phyloP scores from a whole-genome alignment of 1,284 basidiomycete genomes.

The Earliella scabrosa region DNA sequence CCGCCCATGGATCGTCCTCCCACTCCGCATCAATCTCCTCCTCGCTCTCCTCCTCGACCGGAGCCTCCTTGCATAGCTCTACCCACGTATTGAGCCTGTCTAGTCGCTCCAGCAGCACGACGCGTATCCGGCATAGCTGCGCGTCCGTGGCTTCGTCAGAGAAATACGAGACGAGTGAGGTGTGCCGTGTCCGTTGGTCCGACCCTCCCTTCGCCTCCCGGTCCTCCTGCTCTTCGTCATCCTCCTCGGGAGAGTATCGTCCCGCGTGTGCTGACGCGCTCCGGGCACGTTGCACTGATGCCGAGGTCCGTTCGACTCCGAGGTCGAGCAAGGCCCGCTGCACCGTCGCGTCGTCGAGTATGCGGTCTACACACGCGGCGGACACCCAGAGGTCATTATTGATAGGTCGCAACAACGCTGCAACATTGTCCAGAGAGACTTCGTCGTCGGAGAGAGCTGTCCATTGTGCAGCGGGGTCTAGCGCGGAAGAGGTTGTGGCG shows the following conservation, averaged over 20 bases:
- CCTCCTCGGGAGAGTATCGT: slow-evolving; percentile 21
- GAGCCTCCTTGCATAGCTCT: slow-evolving; percentile 53
- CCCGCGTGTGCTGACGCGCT: slow-evolving; percentile 33
- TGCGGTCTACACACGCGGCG: slow-evolving; percentile 71
- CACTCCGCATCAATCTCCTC: slow-evolving; percentile 56
- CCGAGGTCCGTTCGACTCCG: slow-evolving; percentile 61
- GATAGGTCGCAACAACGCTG: slow-evolving; percentile 52
- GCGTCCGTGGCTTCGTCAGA: slow-evolving; percentile 56
- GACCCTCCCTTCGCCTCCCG: neutral
- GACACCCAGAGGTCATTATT: slow-evolving; percentile 75
- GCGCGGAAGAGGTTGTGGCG: slow-evolving; percentile 22
- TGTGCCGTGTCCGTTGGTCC: slow-evolving; percentile 25
- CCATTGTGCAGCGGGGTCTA: slow-evolving; percentile 49
- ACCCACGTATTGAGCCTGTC: slow-evolving; percentile 72
- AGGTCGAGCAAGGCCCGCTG: slow-evolving; percentile 63
- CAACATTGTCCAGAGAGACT: slow-evolving; percentile 53
- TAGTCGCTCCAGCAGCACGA: slow-evolving; percentile 60
- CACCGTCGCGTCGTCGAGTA: slow-evolving; percentile 58
- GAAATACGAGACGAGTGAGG: slow-evolving; percentile 55
- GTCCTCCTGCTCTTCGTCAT: slow-evolving; percentile 31
- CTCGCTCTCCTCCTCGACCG: slow-evolving; percentile 29
- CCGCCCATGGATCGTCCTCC: slow-evolving; percentile 86
- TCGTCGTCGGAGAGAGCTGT: slow-evolving; percentile 54
- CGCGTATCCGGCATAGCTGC: slow-evolving; percentile 64
- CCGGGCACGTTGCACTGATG: slow-evolving; percentile 51